These are phyloP conservation scores for Cystoderma amianthinum DNA, from an alignment of 768 basidiomycete species.

Conservation along the genomic window DNA sequence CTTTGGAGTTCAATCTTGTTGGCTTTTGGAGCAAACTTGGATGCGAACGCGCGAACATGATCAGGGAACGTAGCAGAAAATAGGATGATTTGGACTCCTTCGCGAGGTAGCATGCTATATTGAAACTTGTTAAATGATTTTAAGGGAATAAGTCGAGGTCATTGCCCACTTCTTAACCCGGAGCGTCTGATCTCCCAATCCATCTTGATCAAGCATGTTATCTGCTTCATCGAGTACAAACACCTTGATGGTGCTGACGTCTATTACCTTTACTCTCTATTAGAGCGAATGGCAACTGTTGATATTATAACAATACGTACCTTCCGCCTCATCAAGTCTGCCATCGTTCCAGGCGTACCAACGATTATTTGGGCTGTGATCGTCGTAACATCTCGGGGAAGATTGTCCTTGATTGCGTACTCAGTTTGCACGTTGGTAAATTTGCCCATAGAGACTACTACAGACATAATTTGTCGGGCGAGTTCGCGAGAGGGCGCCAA, in stretches of 20 bases:
- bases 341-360: slow-evolving; percentile 94
- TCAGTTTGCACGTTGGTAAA: slow-evolving; percentile 90
- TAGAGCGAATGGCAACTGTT: background rate
- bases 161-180: slow-evolving; percentile 90
- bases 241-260: slow-evolving; percentile 76
- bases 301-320: slow-evolving; percentile 16
- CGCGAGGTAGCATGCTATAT: slow-evolving; percentile 48
- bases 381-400: slow-evolving; percentile 54
- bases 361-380: slow-evolving; percentile 90
- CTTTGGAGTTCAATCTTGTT: slow-evolving; percentile 94
- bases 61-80: slow-evolving; percentile 99
- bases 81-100: slow-evolving; percentile 76
- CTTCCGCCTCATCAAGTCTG: slow-evolving; percentile 72
- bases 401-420: slow-evolving; percentile 89
- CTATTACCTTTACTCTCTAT: slow-evolving; percentile 42
- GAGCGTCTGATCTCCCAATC: slow-evolving; percentile 88
- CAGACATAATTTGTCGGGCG: slow-evolving; percentile 95
- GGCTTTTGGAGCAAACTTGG: slow-evolving; percentile 86
- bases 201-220: slow-evolving; percentile 96
- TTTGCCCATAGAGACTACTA: slow-evolving; percentile 91
- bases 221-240: slow-evolving; percentile 98
- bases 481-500: slow-evolving; percentile 97
- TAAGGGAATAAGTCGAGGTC: too few relatives aligned
- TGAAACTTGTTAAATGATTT: background rate
- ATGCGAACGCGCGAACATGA: slow-evolving; percentile 85